A percentile compares a stretch with the other conserved stretches of the same genome.
Conservation (phyloP, 2,329 filamentous ascomycete species). For the Aspergillus ustus region DNA sequence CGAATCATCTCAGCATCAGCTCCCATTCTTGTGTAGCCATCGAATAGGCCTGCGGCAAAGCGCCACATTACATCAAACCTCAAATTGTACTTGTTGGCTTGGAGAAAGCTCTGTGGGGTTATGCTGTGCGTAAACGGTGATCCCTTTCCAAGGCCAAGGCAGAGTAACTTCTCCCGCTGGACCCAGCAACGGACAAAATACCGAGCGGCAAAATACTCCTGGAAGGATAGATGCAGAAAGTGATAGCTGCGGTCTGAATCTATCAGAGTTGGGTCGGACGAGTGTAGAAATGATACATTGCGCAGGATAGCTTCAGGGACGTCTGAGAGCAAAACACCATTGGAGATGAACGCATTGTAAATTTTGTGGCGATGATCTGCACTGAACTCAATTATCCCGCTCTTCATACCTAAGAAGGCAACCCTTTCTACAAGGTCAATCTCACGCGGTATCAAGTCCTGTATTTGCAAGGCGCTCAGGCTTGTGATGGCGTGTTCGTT, state of each 20-base stretch:
- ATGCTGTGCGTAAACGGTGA: not conserved
- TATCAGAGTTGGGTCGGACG: not conserved
- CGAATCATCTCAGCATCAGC: not conserved
- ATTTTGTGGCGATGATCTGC: constrained; percentile 13
- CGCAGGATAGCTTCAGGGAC: not conserved
- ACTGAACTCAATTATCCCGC: constrained; percentile 41
- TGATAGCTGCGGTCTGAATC: not conserved
- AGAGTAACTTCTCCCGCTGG: not conserved
- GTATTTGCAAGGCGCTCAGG: constrained; percentile 11
- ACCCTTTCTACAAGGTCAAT: constrained; percentile 35
- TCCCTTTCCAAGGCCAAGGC: not conserved
- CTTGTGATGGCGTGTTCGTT: not conserved
- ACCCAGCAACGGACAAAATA: not conserved
- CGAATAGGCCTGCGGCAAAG: not conserved
- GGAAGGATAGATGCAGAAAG: not conserved
- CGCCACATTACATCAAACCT: not conserved
- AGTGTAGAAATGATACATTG: not conserved
- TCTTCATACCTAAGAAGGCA: constrained; percentile 44
- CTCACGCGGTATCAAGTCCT: constrained; percentile 21
- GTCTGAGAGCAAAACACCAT: not conserved
- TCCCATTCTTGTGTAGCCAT: not conserved
- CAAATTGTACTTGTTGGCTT: not conserved
- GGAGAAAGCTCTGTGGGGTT: not conserved
- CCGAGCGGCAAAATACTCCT: not conserved
- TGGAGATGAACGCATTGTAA: not conserved